A percentile compares a stretch with the other conserved stretches of the same genome.
Evolutionary conservation across 257 asterid genomes (phyloP).

Genomic region (Perilla frutescens): DNA sequence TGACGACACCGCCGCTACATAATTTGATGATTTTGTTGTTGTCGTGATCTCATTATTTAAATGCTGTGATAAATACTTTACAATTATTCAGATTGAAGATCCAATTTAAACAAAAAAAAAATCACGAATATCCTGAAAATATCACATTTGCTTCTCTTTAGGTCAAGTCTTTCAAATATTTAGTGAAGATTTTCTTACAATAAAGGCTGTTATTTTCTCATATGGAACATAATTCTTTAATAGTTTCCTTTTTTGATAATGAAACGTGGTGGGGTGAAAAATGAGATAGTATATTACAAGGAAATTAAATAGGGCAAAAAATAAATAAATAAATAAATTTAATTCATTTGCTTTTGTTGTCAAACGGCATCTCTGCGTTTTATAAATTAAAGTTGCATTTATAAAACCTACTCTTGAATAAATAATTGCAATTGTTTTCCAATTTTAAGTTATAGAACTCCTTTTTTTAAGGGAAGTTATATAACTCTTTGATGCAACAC

Average conservation of each 20-base stretch:
- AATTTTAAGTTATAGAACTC: no score
- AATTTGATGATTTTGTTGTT: conserved; percentile 9
- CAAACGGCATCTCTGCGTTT: conserved; percentile 25
- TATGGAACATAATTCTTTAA: background rate
- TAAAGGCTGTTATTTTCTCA: background rate
- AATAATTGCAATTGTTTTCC: no score
- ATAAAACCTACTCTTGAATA: no score
- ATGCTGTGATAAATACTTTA: no score
- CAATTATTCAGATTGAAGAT: no score
- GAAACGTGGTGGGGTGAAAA: no score
- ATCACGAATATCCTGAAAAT: background rate
- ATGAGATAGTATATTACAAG: conserved; percentile 5
- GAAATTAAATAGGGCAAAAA: background rate
- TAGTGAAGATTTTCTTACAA: background rate
- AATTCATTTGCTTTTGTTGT: no score
- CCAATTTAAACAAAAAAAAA: background rate
- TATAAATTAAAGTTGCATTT: background rate
- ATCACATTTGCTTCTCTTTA: background rate
- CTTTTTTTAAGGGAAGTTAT: no score
- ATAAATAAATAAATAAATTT: no score
- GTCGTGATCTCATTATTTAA: background rate
- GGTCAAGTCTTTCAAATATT: background rate
- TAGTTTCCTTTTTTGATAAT: background rate
- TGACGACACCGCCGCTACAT: conserved; percentile 8
- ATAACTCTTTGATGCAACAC: no score